phyloP scores from a whole-genome alignment of 306 rosid species.

The Crataegus laevigata region DNA sequence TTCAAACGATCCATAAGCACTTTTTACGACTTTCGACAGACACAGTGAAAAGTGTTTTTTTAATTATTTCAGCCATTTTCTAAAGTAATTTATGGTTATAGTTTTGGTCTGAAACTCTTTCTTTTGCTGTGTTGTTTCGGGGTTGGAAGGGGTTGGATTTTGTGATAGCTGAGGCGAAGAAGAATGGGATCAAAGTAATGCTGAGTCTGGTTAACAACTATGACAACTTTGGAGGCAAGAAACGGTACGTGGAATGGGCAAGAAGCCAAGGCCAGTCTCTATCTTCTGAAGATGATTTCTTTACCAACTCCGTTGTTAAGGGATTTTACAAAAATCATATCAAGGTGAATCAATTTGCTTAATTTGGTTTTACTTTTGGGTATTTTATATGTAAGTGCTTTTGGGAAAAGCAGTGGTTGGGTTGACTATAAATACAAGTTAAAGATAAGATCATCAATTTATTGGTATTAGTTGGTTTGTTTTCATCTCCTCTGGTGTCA shows the following conservation, averaged over 20 bases:
- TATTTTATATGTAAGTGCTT: not conserved
- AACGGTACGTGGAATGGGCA: conserved; percentile 93
- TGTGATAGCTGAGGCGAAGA: conserved; percentile 59
- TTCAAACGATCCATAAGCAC: no score
- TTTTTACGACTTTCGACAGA: no score
- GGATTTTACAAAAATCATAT: conserved; percentile 79
- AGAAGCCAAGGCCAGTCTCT: conserved; percentile 64
- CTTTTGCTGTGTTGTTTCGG: not conserved
- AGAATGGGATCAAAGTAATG: conserved; percentile 62
- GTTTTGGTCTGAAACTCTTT: not conserved
- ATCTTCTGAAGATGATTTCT: conserved; percentile 76
- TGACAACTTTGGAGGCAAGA: conserved; percentile 69
- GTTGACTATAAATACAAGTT: not conserved
- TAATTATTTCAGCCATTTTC: no score
- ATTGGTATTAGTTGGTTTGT: not conserved
- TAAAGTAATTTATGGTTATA: not conserved
- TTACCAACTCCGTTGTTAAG: conserved; percentile 52
- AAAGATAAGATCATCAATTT: not conserved
- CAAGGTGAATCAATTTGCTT: conserved; percentile 33
- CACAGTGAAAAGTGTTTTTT: not conserved
- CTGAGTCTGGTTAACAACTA: conserved; percentile 86
- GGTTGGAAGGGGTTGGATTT: conserved; percentile 77
- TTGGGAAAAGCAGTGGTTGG: not conserved
- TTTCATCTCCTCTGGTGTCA: not conserved
- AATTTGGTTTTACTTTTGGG: not conserved